Evolutionary conservation across 1,284 basidiomycete species (phyloP).

Genomic region (Microbotryum intermedium): DNA sequence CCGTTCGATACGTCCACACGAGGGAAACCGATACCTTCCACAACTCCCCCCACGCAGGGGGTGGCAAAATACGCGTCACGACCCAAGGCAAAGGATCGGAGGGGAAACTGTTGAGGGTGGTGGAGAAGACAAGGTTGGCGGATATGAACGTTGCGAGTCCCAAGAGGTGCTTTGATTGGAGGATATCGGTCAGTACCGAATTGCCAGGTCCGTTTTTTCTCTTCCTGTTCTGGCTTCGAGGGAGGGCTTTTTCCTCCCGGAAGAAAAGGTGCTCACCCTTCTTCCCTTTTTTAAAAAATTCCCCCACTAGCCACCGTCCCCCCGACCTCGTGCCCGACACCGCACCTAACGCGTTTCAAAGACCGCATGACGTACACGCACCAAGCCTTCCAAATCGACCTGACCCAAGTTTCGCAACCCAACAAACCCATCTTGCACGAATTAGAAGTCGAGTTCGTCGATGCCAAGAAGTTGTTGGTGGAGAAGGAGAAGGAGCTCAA

Average conservation of each 20-base stretch:
- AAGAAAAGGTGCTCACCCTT: no score
- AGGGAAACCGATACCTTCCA: conserved; percentile 79
- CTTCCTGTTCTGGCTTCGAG: background rate
- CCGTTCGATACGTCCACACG: conserved; percentile 67
- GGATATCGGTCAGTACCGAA: conserved; percentile 84
- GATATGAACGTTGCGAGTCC: conserved; percentile 83
- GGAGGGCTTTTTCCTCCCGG: no score
- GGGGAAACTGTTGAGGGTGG: conserved; percentile 39
- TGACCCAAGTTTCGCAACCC: conserved; percentile 71
- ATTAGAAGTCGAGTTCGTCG: conserved; percentile 50
- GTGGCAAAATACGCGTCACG: conserved; percentile 68
- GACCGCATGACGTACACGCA: conserved; percentile 88
- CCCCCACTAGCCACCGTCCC: background rate
- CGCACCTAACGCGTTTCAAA: conserved; percentile 53
- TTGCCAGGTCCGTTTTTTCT: conserved; percentile 40
- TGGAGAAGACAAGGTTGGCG: conserved; percentile 73
- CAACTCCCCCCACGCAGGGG: conserved; percentile 37
- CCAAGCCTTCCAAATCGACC: conserved; percentile 83
- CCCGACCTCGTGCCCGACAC: conserved; percentile 32
- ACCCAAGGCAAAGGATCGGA: conserved; percentile 64
- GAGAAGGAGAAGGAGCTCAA: conserved; percentile 41
- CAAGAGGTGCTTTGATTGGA: conserved; percentile 74
- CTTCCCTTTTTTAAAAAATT: no score
- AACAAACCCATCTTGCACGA: conserved; percentile 41
- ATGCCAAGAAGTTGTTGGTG: conserved; percentile 44